Conservation (phyloP, 768 basidiomycete genomes). For the Fomitopsis pulvina region DNA sequence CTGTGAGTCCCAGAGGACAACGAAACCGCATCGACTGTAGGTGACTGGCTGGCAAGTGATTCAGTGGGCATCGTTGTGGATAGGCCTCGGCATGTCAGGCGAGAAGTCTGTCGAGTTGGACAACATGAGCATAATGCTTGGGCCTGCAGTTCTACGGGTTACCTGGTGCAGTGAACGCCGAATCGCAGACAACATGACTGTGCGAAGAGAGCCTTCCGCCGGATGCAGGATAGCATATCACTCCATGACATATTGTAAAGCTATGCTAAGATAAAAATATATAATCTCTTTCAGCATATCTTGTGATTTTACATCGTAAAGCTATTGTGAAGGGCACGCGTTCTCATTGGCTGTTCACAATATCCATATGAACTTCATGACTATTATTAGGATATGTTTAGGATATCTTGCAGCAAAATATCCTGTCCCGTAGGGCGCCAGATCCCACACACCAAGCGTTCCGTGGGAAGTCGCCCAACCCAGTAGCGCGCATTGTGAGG, state of each 20-base stretch:
- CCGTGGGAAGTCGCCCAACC: constrained; percentile 5
- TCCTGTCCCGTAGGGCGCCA: neutral
- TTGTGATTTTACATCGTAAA: too few relatives aligned
- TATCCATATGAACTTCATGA: too few relatives aligned
- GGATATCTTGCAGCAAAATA: too few relatives aligned
- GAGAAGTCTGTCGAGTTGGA: constrained; percentile 5
- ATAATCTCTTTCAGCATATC: too few relatives aligned
- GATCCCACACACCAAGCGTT: neutral
- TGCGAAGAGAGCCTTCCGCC: neutral
- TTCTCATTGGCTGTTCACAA: too few relatives aligned
- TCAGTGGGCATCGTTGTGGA: constrained; percentile 9
- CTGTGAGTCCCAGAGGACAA: too few relatives aligned
- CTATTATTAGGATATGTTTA: neutral
- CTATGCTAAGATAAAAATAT: too few relatives aligned
- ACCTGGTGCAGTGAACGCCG: constrained; percentile 19
- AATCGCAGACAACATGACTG: constrained; percentile 20
- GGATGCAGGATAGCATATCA: neutral
- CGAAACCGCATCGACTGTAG: too few relatives aligned
- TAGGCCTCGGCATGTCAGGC: constrained; percentile 9
- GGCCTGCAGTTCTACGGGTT: neutral
- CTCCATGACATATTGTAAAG: too few relatives aligned
- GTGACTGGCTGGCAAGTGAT: neutral
- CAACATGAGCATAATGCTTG: neutral
- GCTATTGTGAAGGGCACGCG: too few relatives aligned
- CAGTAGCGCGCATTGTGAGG: neutral